Conservation (phyloP, 1,284 basidiomycete genomes). For the Rhodofomes roseus region DNA sequence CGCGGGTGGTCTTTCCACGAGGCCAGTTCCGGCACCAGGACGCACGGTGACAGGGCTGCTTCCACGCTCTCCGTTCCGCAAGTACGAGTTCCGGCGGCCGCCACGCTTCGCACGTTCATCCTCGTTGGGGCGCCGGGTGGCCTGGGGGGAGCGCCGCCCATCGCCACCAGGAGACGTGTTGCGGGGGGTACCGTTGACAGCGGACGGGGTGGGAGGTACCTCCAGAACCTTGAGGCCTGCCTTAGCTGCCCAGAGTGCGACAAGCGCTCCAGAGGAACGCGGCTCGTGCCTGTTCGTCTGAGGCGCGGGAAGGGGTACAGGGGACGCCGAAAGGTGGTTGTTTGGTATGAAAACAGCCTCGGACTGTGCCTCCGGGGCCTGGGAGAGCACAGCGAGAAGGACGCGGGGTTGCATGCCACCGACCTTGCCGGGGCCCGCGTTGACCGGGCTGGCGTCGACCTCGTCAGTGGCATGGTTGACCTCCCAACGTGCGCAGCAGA, state of each 20-base stretch:
- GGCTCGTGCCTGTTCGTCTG: slow-evolving; percentile 59
- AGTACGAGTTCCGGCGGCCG: slow-evolving; percentile 25
- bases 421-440: slow-evolving; percentile 4
- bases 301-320: slow-evolving; percentile 64
- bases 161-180: slow-evolving; percentile 7
- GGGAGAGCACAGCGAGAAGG: slow-evolving; percentile 53
- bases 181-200: not conserved
- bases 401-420: slow-evolving; percentile 37
- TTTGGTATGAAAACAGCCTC: slow-evolving; percentile 28
- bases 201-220: slow-evolving; percentile 36
- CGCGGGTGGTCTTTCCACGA: slow-evolving; percentile 69
- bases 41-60: slow-evolving; percentile 16
- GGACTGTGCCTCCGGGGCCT: slow-evolving; percentile 30
- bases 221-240: slow-evolving; percentile 57
- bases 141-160: slow-evolving; percentile 23
- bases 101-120: slow-evolving; percentile 32
- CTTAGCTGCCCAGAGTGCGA: slow-evolving; percentile 61
- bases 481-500: slow-evolving; percentile 78
- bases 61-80: slow-evolving; percentile 12
- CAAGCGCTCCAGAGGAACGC: slow-evolving; percentile 57
- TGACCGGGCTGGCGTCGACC: slow-evolving; percentile 7
- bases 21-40: slow-evolving; percentile 25
- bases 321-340: slow-evolving; percentile 37
- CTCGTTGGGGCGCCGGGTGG: slow-evolving; percentile 28
- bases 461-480: slow-evolving; percentile 34